Evolutionary conservation across 2,329 filamentous ascomycete species (phyloP), one percentile per base, ranked within the genome.

Genomic region (Sphaerulina vaccinii): DNA sequence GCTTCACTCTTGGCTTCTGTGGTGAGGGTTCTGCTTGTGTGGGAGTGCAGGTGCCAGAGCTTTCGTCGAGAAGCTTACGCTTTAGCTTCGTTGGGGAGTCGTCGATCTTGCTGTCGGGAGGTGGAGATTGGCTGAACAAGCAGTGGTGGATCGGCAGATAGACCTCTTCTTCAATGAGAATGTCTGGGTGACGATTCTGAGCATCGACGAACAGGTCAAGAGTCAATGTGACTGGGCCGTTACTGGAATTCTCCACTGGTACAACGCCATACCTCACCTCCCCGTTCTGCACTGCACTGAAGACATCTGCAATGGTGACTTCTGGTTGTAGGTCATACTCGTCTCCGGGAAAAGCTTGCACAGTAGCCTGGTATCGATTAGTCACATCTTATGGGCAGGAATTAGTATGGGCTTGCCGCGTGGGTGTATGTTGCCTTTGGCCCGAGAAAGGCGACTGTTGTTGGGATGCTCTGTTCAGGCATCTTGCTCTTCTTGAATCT

Each of bases 221-320:
- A 0, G 91, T 96, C 70, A 90, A 88, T 50, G 93, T 84, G 43
- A 99, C 93, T 49, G 87, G 86, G 65, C 93, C 93, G 71, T 97
- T 96, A 67, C 89, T 92, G 35, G 88, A 95, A 75, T 99, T 99
- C 69, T 97, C 92, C 71, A 96, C 91, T 5, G 93, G 93, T 1
- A 96, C 87, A 24, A 97, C 87, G 60, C 91, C 93, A 51, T 85
- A 85, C 46, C 79, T 72, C 0, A 82, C 82, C 38, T 74, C 68
- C 52, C 81, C 79, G 32, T 78, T 76, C 65, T 95, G 89, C 5
- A 96, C 87, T 13, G 84, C 79, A 44, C 84, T 77, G 70, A 96
- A 96, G 62, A 95, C 84, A 66, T 93, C 89, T 61, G 72, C 70
- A 61, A 82, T 81, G 45, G 72, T 75, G 23, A 65, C 62, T 46